phyloP scores from a whole-genome alignment of 768 basidiomycete species.

The Leccinum disarticulatum region DNA sequence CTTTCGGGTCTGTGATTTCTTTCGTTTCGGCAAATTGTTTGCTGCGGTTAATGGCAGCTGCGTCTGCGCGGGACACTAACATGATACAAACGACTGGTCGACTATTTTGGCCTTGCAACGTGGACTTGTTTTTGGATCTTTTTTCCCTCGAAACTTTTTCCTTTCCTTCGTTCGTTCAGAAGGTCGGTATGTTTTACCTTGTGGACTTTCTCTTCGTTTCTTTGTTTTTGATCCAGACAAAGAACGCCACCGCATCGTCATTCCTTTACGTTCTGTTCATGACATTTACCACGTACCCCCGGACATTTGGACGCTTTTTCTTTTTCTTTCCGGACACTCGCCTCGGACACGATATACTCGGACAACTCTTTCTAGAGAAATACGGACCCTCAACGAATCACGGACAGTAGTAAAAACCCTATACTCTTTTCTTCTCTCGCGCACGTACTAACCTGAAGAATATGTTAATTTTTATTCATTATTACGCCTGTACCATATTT shows the following conservation, averaged over 20 bases:
- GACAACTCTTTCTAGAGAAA: conserved; percentile 22
- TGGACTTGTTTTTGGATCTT: conserved; percentile 18
- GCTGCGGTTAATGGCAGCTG: background rate
- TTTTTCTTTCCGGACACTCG: conserved; percentile 12
- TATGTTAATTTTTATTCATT: background rate
- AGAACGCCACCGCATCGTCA: conserved; percentile 12
- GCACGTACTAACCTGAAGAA: background rate
- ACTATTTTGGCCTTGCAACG: background rate
- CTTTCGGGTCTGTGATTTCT: conserved; percentile 27
- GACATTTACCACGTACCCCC: conserved; percentile 18
- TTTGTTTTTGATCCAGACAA: conserved; percentile 4
- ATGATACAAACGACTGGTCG: background rate
- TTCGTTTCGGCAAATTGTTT: background rate
- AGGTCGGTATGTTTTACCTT: conserved; percentile 7
- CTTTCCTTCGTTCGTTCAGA: background rate
- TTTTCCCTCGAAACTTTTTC: background rate
- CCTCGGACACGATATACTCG: conserved; percentile 17
- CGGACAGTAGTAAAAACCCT: conserved; percentile 12
- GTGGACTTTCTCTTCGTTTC: conserved; percentile 1
- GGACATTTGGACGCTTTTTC: conserved; percentile 15
- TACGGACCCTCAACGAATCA: conserved; percentile 22
- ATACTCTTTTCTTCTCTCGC: background rate
- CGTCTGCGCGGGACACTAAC: background rate
- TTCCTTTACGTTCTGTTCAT: conserved; percentile 24
- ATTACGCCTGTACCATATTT: background rate